These are phyloP conservation scores for Recurvomyces mirabilis DNA, from an alignment of 495 filamentous ascomycete species.

Conservation along the genomic window DNA sequence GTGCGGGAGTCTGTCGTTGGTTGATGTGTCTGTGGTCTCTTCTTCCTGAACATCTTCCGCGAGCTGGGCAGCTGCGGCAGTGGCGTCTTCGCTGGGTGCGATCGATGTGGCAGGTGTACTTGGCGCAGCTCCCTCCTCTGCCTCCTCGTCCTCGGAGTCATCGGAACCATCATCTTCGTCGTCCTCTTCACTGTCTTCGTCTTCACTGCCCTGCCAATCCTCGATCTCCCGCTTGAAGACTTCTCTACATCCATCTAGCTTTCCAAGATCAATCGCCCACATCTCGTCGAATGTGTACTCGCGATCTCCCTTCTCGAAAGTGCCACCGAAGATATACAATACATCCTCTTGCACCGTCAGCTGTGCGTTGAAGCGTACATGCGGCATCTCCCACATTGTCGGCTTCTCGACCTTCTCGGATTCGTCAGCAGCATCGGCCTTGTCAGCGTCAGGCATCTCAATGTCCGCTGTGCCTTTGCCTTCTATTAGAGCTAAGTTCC, in stretches of 20 bases:
- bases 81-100: neutral
- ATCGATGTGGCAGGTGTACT: constrained; percentile 27
- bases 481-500: constrained; percentile 71
- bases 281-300: constrained; percentile 93
- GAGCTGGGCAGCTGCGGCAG: neutral
- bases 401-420: constrained; percentile 36
- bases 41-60: constrained; percentile 24
- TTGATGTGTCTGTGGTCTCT: constrained; percentile 29
- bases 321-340: constrained; percentile 87
- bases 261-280: constrained; percentile 81
- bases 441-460: constrained; percentile 1
- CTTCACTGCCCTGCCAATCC: constrained; percentile 61
- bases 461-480: constrained; percentile 47
- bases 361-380: constrained; percentile 77
- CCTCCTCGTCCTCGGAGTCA: constrained; percentile 58
- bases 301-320: constrained; percentile 84
- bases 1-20: constrained; percentile 51
- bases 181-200: constrained; percentile 32
- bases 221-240: constrained; percentile 73
- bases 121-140: constrained; percentile 36
- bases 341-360: constrained; percentile 84
- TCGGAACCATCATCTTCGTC: constrained; percentile 61
- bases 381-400: constrained; percentile 65
- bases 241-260: constrained; percentile 82
- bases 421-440: constrained; percentile 35